Conservation (phyloP, 2,329 filamentous ascomycete species). For the Hirsutella rhossiliensis region DNA sequence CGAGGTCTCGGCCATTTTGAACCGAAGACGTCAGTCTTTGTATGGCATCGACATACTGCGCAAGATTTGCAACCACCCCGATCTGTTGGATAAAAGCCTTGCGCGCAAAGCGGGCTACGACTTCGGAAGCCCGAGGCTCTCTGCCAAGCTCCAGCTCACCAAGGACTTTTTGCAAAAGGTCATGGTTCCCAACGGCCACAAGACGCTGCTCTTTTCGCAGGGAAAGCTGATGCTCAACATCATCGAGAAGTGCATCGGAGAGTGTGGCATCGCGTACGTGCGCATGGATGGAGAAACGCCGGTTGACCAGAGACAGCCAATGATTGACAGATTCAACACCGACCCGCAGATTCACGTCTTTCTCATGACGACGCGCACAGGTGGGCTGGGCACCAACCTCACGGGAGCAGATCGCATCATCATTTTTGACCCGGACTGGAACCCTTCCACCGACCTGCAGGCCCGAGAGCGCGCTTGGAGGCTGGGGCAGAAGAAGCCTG, state of each 20-base stretch:
- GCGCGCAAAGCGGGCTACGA: conserved; percentile 50
- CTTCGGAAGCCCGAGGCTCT: conserved; percentile 69
- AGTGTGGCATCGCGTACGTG: conserved; percentile 61
- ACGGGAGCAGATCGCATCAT: conserved; percentile 94
- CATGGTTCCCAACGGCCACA: conserved; percentile 86
- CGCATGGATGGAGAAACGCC: conserved; percentile 91
- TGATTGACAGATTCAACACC: conserved; percentile 90
- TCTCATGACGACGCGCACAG: conserved; percentile 88
- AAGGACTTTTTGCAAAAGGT: conserved; percentile 68
- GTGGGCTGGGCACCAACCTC: conserved; percentile 84
- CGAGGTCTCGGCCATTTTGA: conserved; percentile 75
- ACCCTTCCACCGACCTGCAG: conserved; percentile 91
- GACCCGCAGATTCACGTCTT: conserved; percentile 74
- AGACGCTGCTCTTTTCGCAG: conserved; percentile 86
- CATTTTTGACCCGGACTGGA: conserved; percentile 98
- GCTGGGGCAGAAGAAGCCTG: conserved; percentile 85
- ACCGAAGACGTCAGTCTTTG: conserved; percentile 63
- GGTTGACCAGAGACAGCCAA: conserved; percentile 74
- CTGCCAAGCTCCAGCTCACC: conserved; percentile 92
- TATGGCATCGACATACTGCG: conserved; percentile 85
- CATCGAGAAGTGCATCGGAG: conserved; percentile 66
- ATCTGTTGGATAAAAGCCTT: conserved; percentile 57
- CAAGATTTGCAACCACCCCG: conserved; percentile 97
- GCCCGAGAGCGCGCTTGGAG: conserved; percentile 93
- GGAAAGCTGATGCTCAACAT: conserved; percentile 94